Evolutionary conservation across 768 basidiomycete species (phyloP).

Genomic region (Termitomyces heimii): DNA sequence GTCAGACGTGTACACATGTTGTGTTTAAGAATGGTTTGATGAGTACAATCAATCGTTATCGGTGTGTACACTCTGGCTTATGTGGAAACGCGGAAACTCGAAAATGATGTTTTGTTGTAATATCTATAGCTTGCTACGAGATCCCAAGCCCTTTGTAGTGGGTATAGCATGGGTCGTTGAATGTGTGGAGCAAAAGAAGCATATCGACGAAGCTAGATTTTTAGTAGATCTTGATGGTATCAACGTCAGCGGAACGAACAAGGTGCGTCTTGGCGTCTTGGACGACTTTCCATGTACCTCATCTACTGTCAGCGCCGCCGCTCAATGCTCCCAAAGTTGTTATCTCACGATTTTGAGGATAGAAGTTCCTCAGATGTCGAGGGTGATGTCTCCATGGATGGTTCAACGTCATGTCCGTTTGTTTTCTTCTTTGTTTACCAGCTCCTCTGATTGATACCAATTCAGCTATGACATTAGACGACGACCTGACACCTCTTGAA

Average conservation of each 20-base stretch:
- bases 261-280: conserved; percentile 34
- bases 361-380: conserved; percentile 21
- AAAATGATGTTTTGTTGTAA: background rate
- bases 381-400: conserved; percentile 37
- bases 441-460: conserved; percentile 8
- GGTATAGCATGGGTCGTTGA: conserved; percentile 89
- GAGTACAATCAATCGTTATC: conserved; percentile 68
- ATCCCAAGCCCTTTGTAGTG: conserved; percentile 69
- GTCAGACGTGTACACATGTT: conserved; percentile 76
- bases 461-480: conserved; percentile 39
- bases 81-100: background rate
- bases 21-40: conserved; percentile 79
- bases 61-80: conserved; percentile 31
- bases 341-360: conserved; percentile 29
- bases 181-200: conserved; percentile 64
- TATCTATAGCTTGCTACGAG: conserved; percentile 52
- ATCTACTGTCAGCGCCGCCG: conserved; percentile 50
- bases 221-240: conserved; percentile 56
- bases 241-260: conserved; percentile 55
- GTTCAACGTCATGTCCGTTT: conserved; percentile 37
- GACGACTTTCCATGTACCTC: background rate
- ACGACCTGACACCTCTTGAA: conserved; percentile 64
- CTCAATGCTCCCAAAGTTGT: conserved; percentile 64
- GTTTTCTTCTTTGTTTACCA: background rate
- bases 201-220: conserved; percentile 61